Evolutionary conservation across 768 basidiomycete species (phyloP).

Genomic region (Suillus plorans): DNA sequence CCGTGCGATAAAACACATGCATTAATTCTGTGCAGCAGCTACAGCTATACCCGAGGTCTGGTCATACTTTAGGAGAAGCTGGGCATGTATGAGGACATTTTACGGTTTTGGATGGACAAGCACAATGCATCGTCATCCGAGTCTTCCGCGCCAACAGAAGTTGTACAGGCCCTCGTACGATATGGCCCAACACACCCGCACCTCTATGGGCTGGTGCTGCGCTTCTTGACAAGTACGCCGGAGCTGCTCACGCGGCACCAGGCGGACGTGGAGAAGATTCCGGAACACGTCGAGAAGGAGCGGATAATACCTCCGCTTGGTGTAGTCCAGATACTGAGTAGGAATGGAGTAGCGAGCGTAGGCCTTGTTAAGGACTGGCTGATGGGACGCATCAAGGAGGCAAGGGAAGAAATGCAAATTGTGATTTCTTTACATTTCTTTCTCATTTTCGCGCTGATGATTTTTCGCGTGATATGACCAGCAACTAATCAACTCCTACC

Average conservation of each 20-base stretch:
- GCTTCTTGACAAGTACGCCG: slow-evolving; percentile 84
- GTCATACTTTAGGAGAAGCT: slow-evolving; percentile 89
- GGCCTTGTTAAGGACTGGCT: slow-evolving; percentile 93
- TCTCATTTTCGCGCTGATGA: neutral
- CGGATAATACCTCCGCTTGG: slow-evolving; percentile 86
- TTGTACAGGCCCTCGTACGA: slow-evolving; percentile 67
- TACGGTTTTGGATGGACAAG: slow-evolving; percentile 90
- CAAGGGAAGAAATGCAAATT: slow-evolving; percentile 73
- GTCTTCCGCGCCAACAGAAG: slow-evolving; percentile 37
- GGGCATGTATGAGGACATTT: slow-evolving; percentile 96
- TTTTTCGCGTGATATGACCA: slow-evolving; percentile 60
- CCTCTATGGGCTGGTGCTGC: slow-evolving; percentile 83
- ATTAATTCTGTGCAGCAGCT: slow-evolving; percentile 86
- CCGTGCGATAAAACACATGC: slow-evolving; percentile 92
- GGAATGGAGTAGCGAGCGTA: slow-evolving; percentile 88
- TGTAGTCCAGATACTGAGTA: slow-evolving; percentile 83
- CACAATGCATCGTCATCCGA: slow-evolving; percentile 43
- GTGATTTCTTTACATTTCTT: slow-evolving; percentile 43
- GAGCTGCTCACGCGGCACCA: slow-evolving; percentile 71
- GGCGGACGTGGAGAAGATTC: slow-evolving; percentile 64
- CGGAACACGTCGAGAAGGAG: slow-evolving; percentile 78
- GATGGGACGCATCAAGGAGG: slow-evolving; percentile 70
- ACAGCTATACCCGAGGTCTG: slow-evolving; percentile 78
- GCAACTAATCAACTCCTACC: slow-evolving; percentile 84
- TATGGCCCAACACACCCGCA: slow-evolving; percentile 75